These are phyloP conservation scores for Pseudomassariella vexata DNA, from an alignment of 2,329 filamentous ascomycete species.

Conservation along the genomic window DNA sequence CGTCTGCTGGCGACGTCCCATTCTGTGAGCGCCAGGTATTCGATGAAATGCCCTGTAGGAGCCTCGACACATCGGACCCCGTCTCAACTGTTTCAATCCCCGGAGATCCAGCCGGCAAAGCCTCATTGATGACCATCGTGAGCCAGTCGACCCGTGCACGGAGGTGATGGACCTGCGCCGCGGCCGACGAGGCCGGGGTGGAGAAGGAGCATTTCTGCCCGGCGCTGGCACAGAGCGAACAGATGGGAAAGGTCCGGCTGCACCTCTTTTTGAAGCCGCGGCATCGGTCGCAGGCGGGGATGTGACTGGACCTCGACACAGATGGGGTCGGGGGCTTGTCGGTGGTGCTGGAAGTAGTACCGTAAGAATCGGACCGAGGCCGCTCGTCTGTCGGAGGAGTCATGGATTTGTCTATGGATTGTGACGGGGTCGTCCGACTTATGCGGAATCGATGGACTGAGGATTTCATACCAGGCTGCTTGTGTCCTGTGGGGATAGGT, in stretches of 20 bases:
- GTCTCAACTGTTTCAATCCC: conserved; percentile 31
- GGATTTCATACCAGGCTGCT: conserved; percentile 15
- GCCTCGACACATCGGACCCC: conserved; percentile 21
- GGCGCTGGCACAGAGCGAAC: conserved; percentile 31
- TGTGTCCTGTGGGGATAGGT: no score
- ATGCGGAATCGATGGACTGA: conserved; percentile 21
- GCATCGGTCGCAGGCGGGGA: conserved; percentile 34
- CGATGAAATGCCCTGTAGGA: conserved; percentile 6
- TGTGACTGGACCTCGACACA: conserved; percentile 17
- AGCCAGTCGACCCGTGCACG: conserved; percentile 35
- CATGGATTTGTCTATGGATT: conserved; percentile 5
- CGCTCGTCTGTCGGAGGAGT: conserved; percentile 8
- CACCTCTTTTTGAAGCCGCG: conserved; percentile 41
- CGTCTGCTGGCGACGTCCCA: conserved; percentile 6
- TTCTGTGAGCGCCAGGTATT: conserved; percentile 5
- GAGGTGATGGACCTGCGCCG: conserved; percentile 29
- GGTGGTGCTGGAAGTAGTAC: conserved; percentile 5
- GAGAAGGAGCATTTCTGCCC: conserved; percentile 32
- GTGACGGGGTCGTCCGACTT: conserved; percentile 11
- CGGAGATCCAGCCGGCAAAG: conserved; percentile 16
- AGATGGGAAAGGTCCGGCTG: conserved; percentile 33
- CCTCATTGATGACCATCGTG: conserved; percentile 27
- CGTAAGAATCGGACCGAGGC: conserved; percentile 15
- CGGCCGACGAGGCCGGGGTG: conserved; percentile 20
- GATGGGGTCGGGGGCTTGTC: conserved; percentile 17